Evolutionary conservation across 1,139 yeast genomes (phyloP), one percentile per base, ranked within the genome.

Genomic region (Zygosaccharomyces pseudobailii): DNA sequence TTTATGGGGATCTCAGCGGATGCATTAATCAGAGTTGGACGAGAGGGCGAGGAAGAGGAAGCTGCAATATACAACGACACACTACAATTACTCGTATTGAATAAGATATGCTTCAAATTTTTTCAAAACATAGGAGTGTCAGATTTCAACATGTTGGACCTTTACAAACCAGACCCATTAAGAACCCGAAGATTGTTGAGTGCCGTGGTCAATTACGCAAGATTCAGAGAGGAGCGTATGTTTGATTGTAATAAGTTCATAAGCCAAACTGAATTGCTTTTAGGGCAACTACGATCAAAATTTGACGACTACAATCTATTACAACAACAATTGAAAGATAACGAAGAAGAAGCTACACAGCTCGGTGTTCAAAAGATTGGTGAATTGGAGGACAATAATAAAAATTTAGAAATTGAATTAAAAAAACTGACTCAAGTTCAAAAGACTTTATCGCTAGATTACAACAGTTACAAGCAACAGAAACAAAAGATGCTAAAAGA

Each of bases 131-230:
- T 92, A 62, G 96, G 96, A 0, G 78, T 88, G 3, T 73, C 78
- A 48, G 96, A 89, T 64, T 85, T 88, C 59, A 76, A 82, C 38
- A 71, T 88, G 46, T 73, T 78, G 69, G 97, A 89, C 66, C 70
- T 78, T 35, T 70, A 74, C 43, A 79, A 74, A 52, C 97, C 97
- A 0, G 96, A 88, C 22, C 74, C 87, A 0, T 67, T 66, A 41
- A 71, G 95, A 48, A 73, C 80, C 3, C 70, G 81, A 54, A 71
- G 94, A 42, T 74, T 87, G 19, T 66, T 89, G 27, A 87, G 96
- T 62, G 95, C 94, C 1, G 82, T 89, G 43, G 85, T 88, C 17
- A 88, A 89, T 62, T 89, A 79, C 71, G 95, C 95, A 2, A 70
- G 94, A 49, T 88, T 86, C 59, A 74, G 96, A 55, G 95, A 87